Evolutionary conservation across 495 filamentous ascomycete genomes (phyloP).

Genomic region (Aspergillus affinis): DNA sequence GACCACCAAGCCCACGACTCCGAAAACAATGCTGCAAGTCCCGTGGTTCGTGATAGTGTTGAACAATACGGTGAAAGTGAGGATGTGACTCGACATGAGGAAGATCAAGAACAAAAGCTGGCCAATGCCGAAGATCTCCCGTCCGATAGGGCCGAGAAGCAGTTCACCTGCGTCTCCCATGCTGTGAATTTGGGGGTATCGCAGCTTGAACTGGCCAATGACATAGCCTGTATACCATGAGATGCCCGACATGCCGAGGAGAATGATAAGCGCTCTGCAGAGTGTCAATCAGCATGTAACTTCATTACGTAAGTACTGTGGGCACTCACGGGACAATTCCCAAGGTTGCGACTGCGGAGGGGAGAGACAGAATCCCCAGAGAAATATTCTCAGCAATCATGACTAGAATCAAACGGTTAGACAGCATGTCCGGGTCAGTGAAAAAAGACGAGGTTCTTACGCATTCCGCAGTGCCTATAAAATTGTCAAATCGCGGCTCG

Average conservation of each 20-base stretch:
- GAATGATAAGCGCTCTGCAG: neutral
- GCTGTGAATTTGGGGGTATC: conserved; percentile 66
- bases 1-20: conserved; percentile 62
- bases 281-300: neutral
- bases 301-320: neutral
- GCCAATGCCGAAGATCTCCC: conserved; percentile 61
- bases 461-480: conserved; percentile 44
- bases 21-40: conserved; percentile 70
- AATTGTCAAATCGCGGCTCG: neutral
- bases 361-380: conserved; percentile 65
- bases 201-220: conserved; percentile 74
- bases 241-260: conserved; percentile 57
- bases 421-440: neutral
- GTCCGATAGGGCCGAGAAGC: conserved; percentile 60
- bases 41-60: conserved; percentile 65
- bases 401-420: conserved; percentile 20
- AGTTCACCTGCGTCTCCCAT: conserved; percentile 72
- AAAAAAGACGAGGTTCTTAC: neutral
- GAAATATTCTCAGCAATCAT: conserved; percentile 75
- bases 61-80: conserved; percentile 75
- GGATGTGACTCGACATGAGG: conserved; percentile 73
- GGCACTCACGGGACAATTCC: conserved; percentile 54
- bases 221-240: conserved; percentile 78
- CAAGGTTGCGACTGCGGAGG: conserved; percentile 59
- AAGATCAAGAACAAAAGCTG: conserved; percentile 71